Evolutionary conservation across 345 rosid species (phyloP).

Genomic region (Nephelium lappaceum): DNA sequence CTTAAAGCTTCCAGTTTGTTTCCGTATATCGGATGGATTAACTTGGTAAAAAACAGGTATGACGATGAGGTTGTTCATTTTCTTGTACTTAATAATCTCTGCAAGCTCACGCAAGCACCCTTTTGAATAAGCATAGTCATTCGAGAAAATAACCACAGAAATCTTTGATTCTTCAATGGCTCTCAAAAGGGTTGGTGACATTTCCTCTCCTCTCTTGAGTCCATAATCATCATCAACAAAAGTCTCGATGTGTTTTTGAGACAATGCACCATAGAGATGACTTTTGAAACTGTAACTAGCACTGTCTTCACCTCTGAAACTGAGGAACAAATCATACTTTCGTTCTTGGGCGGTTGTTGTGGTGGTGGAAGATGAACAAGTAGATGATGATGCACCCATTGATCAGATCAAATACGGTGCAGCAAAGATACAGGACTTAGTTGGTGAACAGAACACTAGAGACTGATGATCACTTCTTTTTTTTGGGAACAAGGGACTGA

Average conservation of each 20-base stretch:
- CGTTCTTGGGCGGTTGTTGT: neutral
- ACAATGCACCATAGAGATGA: neutral
- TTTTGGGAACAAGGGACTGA: too few species aligned
- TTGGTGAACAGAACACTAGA: neutral
- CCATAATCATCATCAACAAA: neutral
- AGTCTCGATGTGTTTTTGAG: neutral
- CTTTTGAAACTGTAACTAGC: neutral
- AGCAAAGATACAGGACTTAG: neutral
- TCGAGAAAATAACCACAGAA: constrained; percentile 2
- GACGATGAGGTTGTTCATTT: constrained; percentile 8
- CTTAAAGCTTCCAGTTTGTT: neutral
- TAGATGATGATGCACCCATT: neutral
- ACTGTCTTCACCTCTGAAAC: constrained; percentile 5
- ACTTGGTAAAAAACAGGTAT: constrained; percentile 14
- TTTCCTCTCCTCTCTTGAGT: constrained; percentile 5
- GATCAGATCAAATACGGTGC: neutral
- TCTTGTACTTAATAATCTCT: constrained; percentile 3
- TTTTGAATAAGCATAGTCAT: neutral
- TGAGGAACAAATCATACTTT: constrained; percentile 3
- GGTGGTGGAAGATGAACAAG: neutral
- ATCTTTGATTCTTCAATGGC: constrained; percentile 6
- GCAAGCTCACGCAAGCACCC: constrained; percentile 12
- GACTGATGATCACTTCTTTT: neutral
- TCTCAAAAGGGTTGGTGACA: neutral
- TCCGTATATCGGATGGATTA: neutral